Percentiles rank a stretch among this genome's conserved stretches.
phyloP scores from a whole-genome alignment of 2,329 filamentous ascomycete genomes.

The Scedosporium minutisporum region DNA sequence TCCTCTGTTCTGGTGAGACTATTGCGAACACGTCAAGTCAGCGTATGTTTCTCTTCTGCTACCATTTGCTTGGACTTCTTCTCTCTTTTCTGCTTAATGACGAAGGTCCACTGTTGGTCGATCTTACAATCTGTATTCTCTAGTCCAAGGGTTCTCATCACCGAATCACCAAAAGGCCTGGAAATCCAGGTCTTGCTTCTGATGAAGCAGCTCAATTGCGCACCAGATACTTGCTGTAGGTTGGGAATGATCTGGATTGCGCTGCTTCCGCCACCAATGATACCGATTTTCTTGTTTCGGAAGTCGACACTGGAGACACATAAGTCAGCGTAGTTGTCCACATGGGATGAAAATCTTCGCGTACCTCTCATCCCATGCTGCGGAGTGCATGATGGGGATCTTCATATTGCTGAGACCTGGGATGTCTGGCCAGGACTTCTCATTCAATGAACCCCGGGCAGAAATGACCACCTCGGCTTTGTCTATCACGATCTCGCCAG shows the following conservation, averaged over 20 bases:
- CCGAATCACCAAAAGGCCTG: conserved; percentile 33
- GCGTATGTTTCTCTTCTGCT: no score
- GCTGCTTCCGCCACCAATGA: conserved; percentile 44
- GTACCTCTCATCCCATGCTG: conserved; percentile 30
- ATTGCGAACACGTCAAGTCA: no score
- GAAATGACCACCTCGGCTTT: conserved; percentile 29
- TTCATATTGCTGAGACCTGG: conserved; percentile 29
- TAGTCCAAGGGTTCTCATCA: conserved; percentile 32
- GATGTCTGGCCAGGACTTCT: conserved; percentile 33
- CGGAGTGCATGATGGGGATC: conserved; percentile 14
- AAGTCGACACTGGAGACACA: conserved; percentile 15
- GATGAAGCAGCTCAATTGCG: conserved; percentile 34
- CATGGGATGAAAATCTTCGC: conserved; percentile 7
- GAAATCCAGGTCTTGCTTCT: conserved; percentile 41
- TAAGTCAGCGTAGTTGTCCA: conserved; percentile 21
- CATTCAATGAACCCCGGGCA: conserved; percentile 32
- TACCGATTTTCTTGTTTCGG: conserved; percentile 34
- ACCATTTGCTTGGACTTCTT: no score
- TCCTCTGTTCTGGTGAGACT: conserved; percentile 7
- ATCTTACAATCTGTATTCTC: conserved; percentile 15
- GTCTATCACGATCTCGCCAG: conserved; percentile 28
- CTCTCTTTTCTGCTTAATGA: no score
- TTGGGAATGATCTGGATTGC: conserved; percentile 42
- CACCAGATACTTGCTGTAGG: conserved; percentile 33
- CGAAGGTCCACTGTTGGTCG: no score